Evolutionary conservation across 768 basidiomycete species (phyloP).

Genomic region (Boletus bicolor): DNA sequence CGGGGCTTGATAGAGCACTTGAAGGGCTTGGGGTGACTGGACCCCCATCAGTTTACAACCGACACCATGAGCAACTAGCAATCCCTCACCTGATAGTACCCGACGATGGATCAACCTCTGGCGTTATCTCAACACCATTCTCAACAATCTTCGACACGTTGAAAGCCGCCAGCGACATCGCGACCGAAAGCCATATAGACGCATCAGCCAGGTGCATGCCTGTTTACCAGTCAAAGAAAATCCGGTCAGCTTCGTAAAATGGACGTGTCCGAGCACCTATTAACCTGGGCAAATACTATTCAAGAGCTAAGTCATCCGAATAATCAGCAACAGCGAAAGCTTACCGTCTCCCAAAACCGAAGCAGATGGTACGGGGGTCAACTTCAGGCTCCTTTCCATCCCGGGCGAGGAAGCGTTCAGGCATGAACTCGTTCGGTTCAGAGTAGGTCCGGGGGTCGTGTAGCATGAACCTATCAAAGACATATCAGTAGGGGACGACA

Average conservation of each 20-base stretch:
- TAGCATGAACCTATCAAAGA: slow-evolving; percentile 28
- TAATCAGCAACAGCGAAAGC: slow-evolving; percentile 17
- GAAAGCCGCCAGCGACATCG: slow-evolving; percentile 47
- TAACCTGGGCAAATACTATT: slow-evolving; percentile 30
- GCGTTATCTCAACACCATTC: slow-evolving; percentile 47
- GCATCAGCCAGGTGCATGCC: slow-evolving; percentile 53
- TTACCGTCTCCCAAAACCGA: slow-evolving; percentile 67
- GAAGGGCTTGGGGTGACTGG: slow-evolving; percentile 60
- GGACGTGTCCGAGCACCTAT: neutral
- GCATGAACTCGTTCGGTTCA: slow-evolving; percentile 54
- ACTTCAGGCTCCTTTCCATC: slow-evolving; percentile 39
- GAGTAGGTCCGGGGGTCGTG: slow-evolving; percentile 41
- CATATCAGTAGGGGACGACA: neutral
- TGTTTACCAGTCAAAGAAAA: slow-evolving; percentile 16
- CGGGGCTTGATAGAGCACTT: slow-evolving; percentile 60
- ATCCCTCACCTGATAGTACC: slow-evolving; percentile 58
- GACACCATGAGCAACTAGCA: neutral
- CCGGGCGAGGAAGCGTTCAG: slow-evolving; percentile 53
- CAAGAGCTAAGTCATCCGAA: slow-evolving; percentile 1
- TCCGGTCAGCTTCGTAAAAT: slow-evolving; percentile 24
- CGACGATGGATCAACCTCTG: slow-evolving; percentile 53
- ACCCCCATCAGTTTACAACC: neutral
- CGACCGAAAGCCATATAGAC: slow-evolving; percentile 44
- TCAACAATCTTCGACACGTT: slow-evolving; percentile 44
- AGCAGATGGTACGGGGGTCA: slow-evolving; percentile 60